A percentile compares a stretch with the other conserved stretches of the same genome.
Evolutionary conservation across 169 alveolate genomes (phyloP).

Genomic region (Eimeria praecox): DNA sequence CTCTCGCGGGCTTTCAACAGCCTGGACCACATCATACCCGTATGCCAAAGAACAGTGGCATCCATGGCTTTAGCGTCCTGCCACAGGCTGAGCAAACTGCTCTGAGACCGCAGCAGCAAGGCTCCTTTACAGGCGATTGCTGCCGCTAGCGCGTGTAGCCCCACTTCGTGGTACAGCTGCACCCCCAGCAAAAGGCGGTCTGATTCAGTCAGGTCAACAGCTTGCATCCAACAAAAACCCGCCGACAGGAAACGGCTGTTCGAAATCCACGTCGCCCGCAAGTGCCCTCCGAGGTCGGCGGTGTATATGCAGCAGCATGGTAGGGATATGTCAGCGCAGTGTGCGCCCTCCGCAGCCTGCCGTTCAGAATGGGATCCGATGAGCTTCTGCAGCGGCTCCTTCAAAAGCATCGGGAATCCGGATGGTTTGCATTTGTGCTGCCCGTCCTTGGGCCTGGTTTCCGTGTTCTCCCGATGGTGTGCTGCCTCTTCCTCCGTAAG

Average conservation of each 20-base stretch:
- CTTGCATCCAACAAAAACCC: constrained; percentile 62
- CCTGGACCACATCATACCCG: constrained; percentile 67
- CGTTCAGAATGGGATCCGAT: constrained; percentile 12
- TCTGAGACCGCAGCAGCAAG: constrained; percentile 35
- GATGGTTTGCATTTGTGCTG: constrained; percentile 63
- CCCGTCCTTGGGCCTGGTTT: not conserved
- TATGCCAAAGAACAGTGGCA: constrained; percentile 58
- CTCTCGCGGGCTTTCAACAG: constrained; percentile 60
- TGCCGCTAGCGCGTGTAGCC: constrained; percentile 68
- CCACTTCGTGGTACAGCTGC: constrained; percentile 71
- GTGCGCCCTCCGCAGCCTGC: not conserved
- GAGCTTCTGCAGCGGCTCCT: not conserved
- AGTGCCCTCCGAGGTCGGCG: constrained; percentile 64
- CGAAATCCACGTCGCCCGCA: constrained; percentile 42
- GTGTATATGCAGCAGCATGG: constrained; percentile 48
- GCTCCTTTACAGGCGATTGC: constrained; percentile 67
- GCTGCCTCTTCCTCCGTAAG: constrained; percentile 52
- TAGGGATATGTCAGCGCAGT: not conserved
- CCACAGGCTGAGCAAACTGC: constrained; percentile 46
- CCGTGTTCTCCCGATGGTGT: constrained; percentile 9
- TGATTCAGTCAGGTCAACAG: constrained; percentile 35
- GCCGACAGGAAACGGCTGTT: constrained; percentile 59
- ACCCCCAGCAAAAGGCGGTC: constrained; percentile 69
- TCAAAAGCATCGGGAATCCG: constrained; percentile 47
- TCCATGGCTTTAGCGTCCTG: constrained; percentile 55